phyloP scores from a whole-genome alignment of 177 flowering plant species.

The Tripterygium wilfordii region DNA sequence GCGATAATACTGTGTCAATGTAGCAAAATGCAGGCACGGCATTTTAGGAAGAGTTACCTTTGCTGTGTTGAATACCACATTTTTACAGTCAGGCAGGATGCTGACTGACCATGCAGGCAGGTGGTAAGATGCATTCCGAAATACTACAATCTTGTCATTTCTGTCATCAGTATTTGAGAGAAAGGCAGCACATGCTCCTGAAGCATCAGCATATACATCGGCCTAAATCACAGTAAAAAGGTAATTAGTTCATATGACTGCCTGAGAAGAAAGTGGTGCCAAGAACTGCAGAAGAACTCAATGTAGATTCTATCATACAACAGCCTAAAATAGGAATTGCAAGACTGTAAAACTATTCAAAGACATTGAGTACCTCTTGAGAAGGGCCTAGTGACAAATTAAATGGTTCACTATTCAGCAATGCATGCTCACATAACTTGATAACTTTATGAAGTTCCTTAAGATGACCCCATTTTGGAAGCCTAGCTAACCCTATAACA shows the following conservation, averaged over 20 bases:
- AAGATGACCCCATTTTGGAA: slow-evolving; percentile 98
- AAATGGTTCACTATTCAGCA: slow-evolving; percentile 50
- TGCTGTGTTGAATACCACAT: slow-evolving; percentile 84
- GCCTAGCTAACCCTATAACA: slow-evolving; percentile 69
- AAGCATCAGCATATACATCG: slow-evolving; percentile 62
- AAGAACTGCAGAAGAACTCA: background rate
- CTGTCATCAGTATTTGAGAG: slow-evolving; percentile 76
- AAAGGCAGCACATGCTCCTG: slow-evolving; percentile 87
- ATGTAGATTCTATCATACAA: background rate
- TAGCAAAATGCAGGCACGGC: slow-evolving; percentile 1
- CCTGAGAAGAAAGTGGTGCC: too few relatives aligned
- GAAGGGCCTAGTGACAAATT: slow-evolving; percentile 60
- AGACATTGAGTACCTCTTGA: slow-evolving; percentile 58
- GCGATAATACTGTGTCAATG: too few relatives aligned
- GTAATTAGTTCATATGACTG: slow-evolving; percentile 2
- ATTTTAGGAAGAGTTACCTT: slow-evolving; percentile 41
- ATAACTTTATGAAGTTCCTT: slow-evolving; percentile 85
- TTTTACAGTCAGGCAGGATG: slow-evolving; percentile 95
- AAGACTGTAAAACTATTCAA: background rate
- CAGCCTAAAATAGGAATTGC: background rate
- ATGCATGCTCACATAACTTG: slow-evolving; percentile 61
- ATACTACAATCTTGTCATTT: slow-evolving; percentile 54
- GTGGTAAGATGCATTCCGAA: slow-evolving; percentile 66
- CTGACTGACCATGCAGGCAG: slow-evolving; percentile 99
- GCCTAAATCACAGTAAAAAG: slow-evolving; percentile 47